Conservation (phyloP, 148 eudicot genomes). For the Chenopodium quinoa region DNA sequence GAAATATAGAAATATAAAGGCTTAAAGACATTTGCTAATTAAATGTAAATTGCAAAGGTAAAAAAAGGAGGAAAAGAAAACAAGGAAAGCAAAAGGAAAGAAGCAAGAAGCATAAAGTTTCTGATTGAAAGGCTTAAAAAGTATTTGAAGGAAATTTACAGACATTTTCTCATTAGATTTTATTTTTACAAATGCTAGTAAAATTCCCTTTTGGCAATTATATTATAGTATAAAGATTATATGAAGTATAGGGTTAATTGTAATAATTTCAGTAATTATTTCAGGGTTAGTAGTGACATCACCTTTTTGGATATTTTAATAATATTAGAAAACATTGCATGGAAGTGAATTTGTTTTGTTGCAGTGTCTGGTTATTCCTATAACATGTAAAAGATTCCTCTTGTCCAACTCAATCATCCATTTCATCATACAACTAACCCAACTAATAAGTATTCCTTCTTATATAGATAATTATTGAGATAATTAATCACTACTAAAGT, state of each 20-base stretch:
- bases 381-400: constrained; percentile 45
- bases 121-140: not conserved
- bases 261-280: not conserved
- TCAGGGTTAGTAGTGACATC: not conserved
- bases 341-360: constrained; percentile 13
- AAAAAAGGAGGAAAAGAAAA: not conserved
- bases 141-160: not conserved
- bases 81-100: not conserved
- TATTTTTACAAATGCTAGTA: too few species aligned
- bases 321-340: not conserved
- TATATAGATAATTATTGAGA: not conserved
- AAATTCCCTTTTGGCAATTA: too few species aligned
- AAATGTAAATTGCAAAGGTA: not conserved
- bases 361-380: constrained; percentile 13
- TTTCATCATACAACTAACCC: constrained; percentile 16
- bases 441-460: not conserved
- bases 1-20: not conserved
- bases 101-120: constrained; percentile 18
- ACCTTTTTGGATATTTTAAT: not conserved
- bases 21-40: not conserved
- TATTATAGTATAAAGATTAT: too few species aligned
- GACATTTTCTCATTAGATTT: not conserved
- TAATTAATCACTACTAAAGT: not conserved
- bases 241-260: too few species aligned
- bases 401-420: constrained; percentile 27